Percentiles rank a stretch among this genome's conserved stretches.
Evolutionary conservation across 208 protist genomes (phyloP).

Genomic region (Naegleria gruberi): DNA sequence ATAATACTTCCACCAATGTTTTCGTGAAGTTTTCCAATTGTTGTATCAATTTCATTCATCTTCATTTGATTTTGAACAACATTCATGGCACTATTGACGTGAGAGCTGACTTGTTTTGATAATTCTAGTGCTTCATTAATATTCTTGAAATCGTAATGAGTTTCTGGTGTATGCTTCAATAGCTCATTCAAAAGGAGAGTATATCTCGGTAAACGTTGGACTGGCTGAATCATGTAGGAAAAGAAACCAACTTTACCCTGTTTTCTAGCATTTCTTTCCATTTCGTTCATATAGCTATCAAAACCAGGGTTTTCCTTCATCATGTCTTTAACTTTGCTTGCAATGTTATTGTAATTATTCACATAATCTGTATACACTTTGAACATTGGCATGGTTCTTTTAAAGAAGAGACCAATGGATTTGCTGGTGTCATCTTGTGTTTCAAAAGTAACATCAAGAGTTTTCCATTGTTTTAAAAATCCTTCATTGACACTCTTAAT

Average conservation of each 20-base stretch:
- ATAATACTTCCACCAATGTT: background rate
- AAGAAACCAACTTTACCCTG: conserved; percentile 7
- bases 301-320: background rate
- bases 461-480: background rate
- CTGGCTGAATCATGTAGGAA: background rate
- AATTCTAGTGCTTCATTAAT: background rate
- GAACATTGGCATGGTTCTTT: background rate
- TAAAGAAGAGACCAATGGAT: background rate
- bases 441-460: background rate
- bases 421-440: background rate
- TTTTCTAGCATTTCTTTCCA: background rate
- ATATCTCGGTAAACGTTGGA: conserved; percentile 17
- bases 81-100: background rate
- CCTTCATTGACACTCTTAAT: background rate
- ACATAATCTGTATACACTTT: conserved; percentile 13
- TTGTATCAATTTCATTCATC: background rate
- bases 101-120: background rate
- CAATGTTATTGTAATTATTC: conserved; percentile 15
- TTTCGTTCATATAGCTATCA: background rate
- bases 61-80: background rate
- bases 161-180: background rate
- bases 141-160: background rate
- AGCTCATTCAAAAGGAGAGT: background rate
- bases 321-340: background rate
- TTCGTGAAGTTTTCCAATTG: background rate